Base-by-base conservation (phyloP, 768 basidiomycete species). In the Naganishia kalamii region DNA sequence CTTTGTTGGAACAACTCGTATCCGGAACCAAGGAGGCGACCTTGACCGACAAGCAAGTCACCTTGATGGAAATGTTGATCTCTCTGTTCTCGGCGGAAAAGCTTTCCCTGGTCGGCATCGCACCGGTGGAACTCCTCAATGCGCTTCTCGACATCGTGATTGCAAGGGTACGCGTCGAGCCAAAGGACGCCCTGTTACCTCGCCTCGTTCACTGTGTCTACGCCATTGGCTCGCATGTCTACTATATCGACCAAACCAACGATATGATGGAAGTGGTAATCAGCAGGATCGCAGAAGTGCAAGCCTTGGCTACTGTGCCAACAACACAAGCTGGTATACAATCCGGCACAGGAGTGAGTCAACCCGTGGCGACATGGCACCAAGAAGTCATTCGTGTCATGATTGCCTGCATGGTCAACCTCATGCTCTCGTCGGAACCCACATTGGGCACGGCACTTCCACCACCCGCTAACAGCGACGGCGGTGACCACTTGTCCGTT, bases 231-330 rank as follows among this genome's bases (percentile, higher is more conserved):
- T 86, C 88, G 12, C 92, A 94, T 72, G 86, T 94, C 61, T 93
- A 96, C 80, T 97, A 97, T 74, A 88, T 90, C 41, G 93, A 96
- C 77, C 93, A 97, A 78, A 90, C 92, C 54, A 90, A 91, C 72
- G 93, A 96, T 73, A 85, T 96, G 47, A 85, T 90, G 1, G 87
- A 85, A 62, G 92, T 93, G 76, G 79, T 93, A 48, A 84, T 91
- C 44, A 84, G 83, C 67, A 85, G 90, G 19, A 82, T 96, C 17
- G 81, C 86, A 4, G 80, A 84, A 2, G 79, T 92, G 27, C 88
- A 92, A 70, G 17, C 37, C 29, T 23, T 41, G 51, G 33, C 61
- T 51, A 10, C 30, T 5, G 13, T 35, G 25, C 4, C 25, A 29
- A 12, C 5, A 4, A 7, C 27, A 7, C 5, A 37, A 60, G 46